Base-by-base conservation (phyloP, 139 green algal species). In the Chlamydomonas sp. region DNA sequence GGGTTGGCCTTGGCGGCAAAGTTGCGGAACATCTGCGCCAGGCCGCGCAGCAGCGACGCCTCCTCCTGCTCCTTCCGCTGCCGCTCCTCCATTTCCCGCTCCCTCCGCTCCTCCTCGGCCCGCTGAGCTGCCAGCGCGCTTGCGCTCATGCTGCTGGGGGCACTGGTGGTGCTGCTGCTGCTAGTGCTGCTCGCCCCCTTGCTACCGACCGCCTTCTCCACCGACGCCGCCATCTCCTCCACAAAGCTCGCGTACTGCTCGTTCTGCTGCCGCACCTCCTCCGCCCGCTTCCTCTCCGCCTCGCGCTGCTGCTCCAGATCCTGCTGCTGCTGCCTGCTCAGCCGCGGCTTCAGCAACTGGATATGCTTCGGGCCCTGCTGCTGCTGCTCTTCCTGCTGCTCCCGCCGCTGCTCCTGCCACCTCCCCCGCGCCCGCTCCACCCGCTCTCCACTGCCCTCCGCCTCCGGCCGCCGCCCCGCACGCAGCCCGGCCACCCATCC, bases 21-120 rank as follows among this genome's bases (percentile, higher is more conserved):
- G 83, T 68, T 87, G 3, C 83, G 73, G 62, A 87, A 87, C 83
- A 87, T 80, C 4, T 59, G 1, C 15, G 83, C 83, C 9, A 87
- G 72, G 62, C 57, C 73, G 8, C 62, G 61, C 4, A 87, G 74
- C 7, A 87, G 10, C 14, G 58, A 59, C 16, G 49, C 73, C 73
- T 87, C 62, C 74, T 87, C 49, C 60, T 72, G n/a, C 67, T n/a
- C 16, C 67, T 85, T 4, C 17, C 58, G 80, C 58, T 31, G 59
- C 49, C 2, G 49, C 57, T 84, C 10, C 31, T 58, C 31, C 1
- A 49, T 2, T 16, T 17, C 31, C 1, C 14, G 15, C 68, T 49
- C 16, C 68, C 15, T 3, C 9, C 15, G 10, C 68, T 74, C 1
- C 68, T 74, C 9, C 10, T 74, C 9, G 17, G n/a, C 10, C 7